Evolutionary conservation across 23 red algal species (phyloP).

Genomic region (Gracilaria vermiculophylla): DNA sequence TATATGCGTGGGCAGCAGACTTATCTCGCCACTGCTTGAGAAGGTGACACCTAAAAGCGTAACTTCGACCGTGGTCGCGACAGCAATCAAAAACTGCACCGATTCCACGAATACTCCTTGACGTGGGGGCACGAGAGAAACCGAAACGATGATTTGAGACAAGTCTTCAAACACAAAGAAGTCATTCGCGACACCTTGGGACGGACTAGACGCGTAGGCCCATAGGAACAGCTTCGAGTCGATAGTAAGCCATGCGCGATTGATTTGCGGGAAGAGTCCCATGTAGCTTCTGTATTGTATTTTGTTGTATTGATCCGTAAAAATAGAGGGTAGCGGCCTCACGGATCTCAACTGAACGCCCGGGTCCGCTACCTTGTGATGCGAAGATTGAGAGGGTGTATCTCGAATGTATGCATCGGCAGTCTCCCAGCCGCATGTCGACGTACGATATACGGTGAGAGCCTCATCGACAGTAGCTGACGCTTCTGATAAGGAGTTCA

Average conservation of each 20-base stretch:
- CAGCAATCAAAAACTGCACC: conserved; percentile 71
- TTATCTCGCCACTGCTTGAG: conserved; percentile 40
- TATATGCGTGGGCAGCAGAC: conserved; percentile 73
- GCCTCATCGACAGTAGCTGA: conserved; percentile 45
- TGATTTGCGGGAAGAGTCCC: conserved; percentile 86
- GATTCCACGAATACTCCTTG: conserved; percentile 81
- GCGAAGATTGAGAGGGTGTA: not conserved
- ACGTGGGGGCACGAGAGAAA: conserved; percentile 73
- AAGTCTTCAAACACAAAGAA: conserved; percentile 82
- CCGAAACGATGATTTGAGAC: conserved; percentile 82
- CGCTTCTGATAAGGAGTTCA: not conserved
- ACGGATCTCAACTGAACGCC: conserved; percentile 23
- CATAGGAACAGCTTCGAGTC: conserved; percentile 89
- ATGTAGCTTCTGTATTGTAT: conserved; percentile 84
- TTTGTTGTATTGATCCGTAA: conserved; percentile 69
- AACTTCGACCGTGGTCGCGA: conserved; percentile 81
- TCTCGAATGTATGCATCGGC: conserved; percentile 30
- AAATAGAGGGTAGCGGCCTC: conserved; percentile 61
- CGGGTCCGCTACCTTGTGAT: conserved; percentile 27
- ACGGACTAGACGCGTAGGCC: conserved; percentile 63
- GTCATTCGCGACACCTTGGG: conserved; percentile 35
- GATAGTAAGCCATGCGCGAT: conserved; percentile 83
- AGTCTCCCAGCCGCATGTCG: conserved; percentile 47
- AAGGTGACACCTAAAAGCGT: conserved; percentile 75
- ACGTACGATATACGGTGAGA: conserved; percentile 27